Evolutionary conservation across 768 basidiomycete genomes (phyloP).

Genomic region (Gymnopilus junonius): DNA sequence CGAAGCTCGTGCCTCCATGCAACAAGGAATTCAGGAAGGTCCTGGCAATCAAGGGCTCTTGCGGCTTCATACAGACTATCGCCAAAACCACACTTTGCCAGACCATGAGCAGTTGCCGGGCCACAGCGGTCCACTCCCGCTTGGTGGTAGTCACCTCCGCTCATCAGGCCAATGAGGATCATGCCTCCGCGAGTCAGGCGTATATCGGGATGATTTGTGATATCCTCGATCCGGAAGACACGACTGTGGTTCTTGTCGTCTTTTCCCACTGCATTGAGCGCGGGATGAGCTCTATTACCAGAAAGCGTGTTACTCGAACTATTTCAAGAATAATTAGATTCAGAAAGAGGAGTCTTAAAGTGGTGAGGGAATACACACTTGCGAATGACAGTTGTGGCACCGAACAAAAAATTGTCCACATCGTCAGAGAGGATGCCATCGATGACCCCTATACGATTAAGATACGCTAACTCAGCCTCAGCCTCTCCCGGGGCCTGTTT

Average conservation of each 20-base stretch:
- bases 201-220: constrained; percentile 44
- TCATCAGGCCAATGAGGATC: constrained; percentile 81
- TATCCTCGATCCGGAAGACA: constrained; percentile 45
- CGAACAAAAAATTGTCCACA: constrained; percentile 91
- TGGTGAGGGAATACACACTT: constrained; percentile 59
- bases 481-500: constrained; percentile 89
- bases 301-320: constrained; percentile 76
- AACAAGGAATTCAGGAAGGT: constrained; percentile 57
- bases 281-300: constrained; percentile 68
- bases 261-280: constrained; percentile 66
- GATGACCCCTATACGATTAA: constrained; percentile 81
- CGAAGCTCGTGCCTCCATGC: constrained; percentile 67
- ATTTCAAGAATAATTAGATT: constrained; percentile 10
- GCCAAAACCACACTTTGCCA: constrained; percentile 84
- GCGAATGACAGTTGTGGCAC: constrained; percentile 80
- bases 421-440: constrained; percentile 93
- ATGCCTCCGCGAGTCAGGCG: constrained; percentile 70
- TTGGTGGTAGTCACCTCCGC: constrained; percentile 90
- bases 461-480: constrained; percentile 89
- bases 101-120: constrained; percentile 69
- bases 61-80: constrained; percentile 69
- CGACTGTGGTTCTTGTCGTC: constrained; percentile 75
- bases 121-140: constrained; percentile 74
- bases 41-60: constrained; percentile 44
- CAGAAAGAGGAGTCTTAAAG: not conserved